Evolutionary conservation across 1,284 basidiomycete species (phyloP), one percentile per base, ranked within the genome.

Genomic region (Tremellales sp.): DNA sequence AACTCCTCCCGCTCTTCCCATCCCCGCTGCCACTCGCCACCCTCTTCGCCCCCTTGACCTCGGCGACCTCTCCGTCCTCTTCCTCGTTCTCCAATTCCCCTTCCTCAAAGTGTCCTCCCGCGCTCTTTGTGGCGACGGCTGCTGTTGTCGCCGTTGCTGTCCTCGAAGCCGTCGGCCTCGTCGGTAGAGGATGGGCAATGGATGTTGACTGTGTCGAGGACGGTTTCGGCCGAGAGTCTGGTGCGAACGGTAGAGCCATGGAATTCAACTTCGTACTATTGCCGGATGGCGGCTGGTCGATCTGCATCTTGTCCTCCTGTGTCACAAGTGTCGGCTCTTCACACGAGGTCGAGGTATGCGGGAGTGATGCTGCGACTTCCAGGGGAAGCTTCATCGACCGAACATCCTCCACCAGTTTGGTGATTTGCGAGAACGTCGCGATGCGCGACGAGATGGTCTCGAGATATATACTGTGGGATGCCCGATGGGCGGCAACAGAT

Each of bases 331-430:
- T 16, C 6, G 31, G 27, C 12, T 48, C 35, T 8, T 27, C 34
- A 18, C 13, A 24, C 8, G 34, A 36, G 6, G 8, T 7, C 24
- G 19, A 9, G 22, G 37, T 8, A 12, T 39, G 37, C 6, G 43
- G 6, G 9, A 48, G 4, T 2, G 46, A 13, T 9, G 42, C 51
- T 14, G 45, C 39, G 5, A 50, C 43, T 10, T 54, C 57, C 2
- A 57, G 31, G 21, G 63, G 63, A 10, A 69, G 48, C 40, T 63
- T 65, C 34, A 63, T 50, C 2, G 40, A 40, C 29, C 60, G 57
- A 43, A 59, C 65, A 29, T 69, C 63, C 6, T 66, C 60, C 4
- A 69, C 60, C 16, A 68, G 50, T 3, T 47, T 45, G 3, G 49
- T 44, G 37, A 71, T 66, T 12, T 56, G 53, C 3, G 49, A 31